Percentiles rank a stretch among this genome's conserved stretches.
Conservation (phyloP, 306 rosid species). For the Echinosophora koreensis region DNA sequence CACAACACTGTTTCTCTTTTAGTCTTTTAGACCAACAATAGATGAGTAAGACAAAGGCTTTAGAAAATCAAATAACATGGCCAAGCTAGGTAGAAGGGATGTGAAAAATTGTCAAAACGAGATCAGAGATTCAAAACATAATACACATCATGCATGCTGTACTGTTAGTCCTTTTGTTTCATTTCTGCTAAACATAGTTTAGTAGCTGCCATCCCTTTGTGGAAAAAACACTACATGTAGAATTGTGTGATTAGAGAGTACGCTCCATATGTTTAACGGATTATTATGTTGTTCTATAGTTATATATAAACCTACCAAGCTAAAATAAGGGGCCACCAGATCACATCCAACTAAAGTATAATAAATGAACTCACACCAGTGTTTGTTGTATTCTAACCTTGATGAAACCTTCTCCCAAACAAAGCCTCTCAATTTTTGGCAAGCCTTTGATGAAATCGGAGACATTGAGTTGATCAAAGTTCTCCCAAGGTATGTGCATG, state of each 20-base stretch:
- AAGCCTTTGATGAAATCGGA: conserved; percentile 8
- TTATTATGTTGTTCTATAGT: not conserved
- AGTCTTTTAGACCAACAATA: too few species aligned
- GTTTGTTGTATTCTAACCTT: conserved; percentile 1
- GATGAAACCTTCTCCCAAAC: not conserved
- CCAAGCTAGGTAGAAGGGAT: not conserved
- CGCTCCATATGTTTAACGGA: too few species aligned
- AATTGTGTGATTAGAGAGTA: too few species aligned
- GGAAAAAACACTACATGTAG: too few species aligned
- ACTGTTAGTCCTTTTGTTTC: too few species aligned
- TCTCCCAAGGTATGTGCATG: not conserved
- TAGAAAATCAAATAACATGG: not conserved
- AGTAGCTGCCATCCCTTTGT: too few species aligned
- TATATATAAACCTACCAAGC: not conserved
- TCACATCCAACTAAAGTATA: not conserved
- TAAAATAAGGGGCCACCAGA: not conserved
- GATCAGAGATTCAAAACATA: too few species aligned
- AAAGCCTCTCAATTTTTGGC: not conserved
- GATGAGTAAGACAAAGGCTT: too few species aligned
- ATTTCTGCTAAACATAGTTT: too few species aligned
- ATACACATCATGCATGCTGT: too few species aligned
- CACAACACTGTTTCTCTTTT: too few species aligned
- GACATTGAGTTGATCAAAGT: too few species aligned
- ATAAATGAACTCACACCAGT: not conserved
- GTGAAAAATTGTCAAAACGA: not conserved